Percentiles rank a stretch among this genome's conserved stretches.
These are phyloP conservation scores for Acephala macrosclerotiorum DNA, from an alignment of 2,329 filamentous ascomycete species.

Conservation along the genomic window DNA sequence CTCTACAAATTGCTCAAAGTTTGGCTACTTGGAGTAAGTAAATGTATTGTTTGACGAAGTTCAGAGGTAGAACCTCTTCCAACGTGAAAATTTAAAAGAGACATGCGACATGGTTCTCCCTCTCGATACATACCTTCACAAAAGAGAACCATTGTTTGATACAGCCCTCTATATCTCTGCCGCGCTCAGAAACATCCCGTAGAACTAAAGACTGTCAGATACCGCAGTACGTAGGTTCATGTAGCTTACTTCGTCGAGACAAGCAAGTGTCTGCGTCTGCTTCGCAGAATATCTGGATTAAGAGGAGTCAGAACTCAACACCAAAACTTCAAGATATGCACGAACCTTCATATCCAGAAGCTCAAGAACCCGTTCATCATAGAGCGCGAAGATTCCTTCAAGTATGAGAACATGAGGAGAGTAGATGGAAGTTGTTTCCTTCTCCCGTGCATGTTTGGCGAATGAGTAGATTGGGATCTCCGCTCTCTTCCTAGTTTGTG, in stretches of 20 bases:
- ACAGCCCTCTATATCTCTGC: slow-evolving; percentile 90
- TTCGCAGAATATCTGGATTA: slow-evolving; percentile 83
- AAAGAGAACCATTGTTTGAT: slow-evolving; percentile 98
- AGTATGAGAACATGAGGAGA: slow-evolving; percentile 95
- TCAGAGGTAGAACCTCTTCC: not conserved
- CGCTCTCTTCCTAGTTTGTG: slow-evolving; percentile 71
- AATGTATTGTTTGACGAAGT: not conserved
- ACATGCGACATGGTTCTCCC: not conserved
- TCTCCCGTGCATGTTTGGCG: slow-evolving; percentile 82
- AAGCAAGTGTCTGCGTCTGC: slow-evolving; percentile 95
- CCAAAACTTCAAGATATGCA: not conserved
- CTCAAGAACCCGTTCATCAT: slow-evolving; percentile 85
- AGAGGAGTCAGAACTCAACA: slow-evolving; percentile 11
- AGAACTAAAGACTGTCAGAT: slow-evolving; percentile 48
- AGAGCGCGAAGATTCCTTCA: slow-evolving; percentile 94
- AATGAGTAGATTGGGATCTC: slow-evolving; percentile 97
- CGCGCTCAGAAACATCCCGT: slow-evolving; percentile 91
- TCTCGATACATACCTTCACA: slow-evolving; percentile 66
- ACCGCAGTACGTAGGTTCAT: not conserved
- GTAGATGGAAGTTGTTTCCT: slow-evolving; percentile 87
- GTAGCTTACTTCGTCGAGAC: slow-evolving; percentile 78
- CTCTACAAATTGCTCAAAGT: slow-evolving; percentile 92
- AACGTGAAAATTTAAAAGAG: not conserved
- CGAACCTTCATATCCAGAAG: slow-evolving; percentile 87
- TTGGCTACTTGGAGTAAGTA: slow-evolving; percentile 59